Conservation (phyloP, 2,329 filamentous ascomycete genomes). For the Ophiostoma novo-ulmi region DNA sequence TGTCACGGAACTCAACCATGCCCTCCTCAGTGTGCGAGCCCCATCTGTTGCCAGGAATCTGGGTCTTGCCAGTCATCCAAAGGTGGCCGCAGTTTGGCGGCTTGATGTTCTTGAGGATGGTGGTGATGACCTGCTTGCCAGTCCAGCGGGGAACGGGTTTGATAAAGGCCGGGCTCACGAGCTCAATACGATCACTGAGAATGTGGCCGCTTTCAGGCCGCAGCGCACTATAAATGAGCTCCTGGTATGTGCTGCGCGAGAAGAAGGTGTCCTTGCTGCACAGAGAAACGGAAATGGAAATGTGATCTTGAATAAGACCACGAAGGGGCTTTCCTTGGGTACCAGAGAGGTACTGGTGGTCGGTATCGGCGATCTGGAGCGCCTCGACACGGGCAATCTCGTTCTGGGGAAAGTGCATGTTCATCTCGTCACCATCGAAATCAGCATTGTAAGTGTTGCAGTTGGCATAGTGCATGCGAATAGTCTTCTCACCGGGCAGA, state of each 20-base stretch:
- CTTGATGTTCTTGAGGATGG: conserved; percentile 85
- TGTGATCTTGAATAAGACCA: conserved; percentile 97
- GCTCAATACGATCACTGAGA: conserved; percentile 71
- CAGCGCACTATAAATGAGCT: conserved; percentile 85
- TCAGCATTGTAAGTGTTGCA: conserved; percentile 99
- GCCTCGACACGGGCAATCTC: conserved; percentile 91
- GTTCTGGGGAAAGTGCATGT: conserved; percentile 99
- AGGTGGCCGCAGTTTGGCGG: conserved; percentile 71
- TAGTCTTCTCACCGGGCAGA: conserved; percentile 88
- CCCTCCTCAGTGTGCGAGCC: conserved; percentile 71
- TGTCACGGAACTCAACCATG: conserved; percentile 74
- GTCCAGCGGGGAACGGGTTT: conserved; percentile 85
- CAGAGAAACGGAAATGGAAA: conserved; percentile 87
- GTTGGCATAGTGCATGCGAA: conserved; percentile 99
- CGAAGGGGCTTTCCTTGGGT: conserved; percentile 89
- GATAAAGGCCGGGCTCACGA: conserved; percentile 73
- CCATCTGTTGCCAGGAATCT: conserved; percentile 77
- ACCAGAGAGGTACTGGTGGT: conserved; percentile 92
- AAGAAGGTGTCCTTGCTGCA: conserved; percentile 92
- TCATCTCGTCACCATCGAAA: conserved; percentile 99
- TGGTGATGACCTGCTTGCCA: conserved; percentile 92
- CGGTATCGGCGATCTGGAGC: conserved; percentile 87
- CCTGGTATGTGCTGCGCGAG: conserved; percentile 79
- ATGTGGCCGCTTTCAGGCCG: conserved; percentile 89
- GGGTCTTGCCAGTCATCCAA: conserved; percentile 72